Percentiles rank a stretch among this genome's conserved stretches.
These are phyloP conservation scores for Tilletia setariae DNA, from an alignment of 1,284 basidiomycete genomes.

Conservation along the genomic window DNA sequence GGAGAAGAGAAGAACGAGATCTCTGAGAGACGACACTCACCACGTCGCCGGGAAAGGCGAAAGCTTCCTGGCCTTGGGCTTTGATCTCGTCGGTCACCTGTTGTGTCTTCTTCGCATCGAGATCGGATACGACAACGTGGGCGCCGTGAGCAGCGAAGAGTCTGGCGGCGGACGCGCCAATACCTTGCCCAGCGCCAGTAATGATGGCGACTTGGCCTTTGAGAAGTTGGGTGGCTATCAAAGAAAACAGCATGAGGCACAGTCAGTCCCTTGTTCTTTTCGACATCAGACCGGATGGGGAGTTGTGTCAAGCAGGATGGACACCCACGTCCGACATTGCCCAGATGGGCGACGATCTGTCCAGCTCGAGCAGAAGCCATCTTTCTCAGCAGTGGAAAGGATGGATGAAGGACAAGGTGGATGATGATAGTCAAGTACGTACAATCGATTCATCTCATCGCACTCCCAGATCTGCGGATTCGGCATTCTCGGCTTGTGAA, in stretches of 20 bases:
- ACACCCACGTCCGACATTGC: constrained; percentile 30
- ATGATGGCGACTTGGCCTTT: constrained; percentile 88
- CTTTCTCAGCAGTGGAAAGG: background rate
- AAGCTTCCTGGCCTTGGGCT: constrained; percentile 67
- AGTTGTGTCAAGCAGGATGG: background rate
- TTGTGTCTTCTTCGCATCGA: constrained; percentile 57
- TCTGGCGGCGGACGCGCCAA: constrained; percentile 22
- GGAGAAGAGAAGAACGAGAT: background rate
- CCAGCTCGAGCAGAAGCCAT: constrained; percentile 28
- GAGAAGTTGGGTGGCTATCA: constrained; percentile 70
- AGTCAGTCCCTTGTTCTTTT: background rate
- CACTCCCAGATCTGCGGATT: too few species aligned
- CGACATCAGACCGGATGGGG: background rate
- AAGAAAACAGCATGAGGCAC: background rate
- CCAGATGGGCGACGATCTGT: constrained; percentile 35
- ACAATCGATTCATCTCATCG: too few species aligned
- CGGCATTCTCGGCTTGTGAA: too few species aligned
- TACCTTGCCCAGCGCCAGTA: constrained; percentile 86
- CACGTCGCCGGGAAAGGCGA: constrained; percentile 41
- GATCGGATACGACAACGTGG: constrained; percentile 61
- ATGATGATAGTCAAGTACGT: too few species aligned
- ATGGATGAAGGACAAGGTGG: too few species aligned
- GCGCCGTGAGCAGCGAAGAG: constrained; percentile 37
- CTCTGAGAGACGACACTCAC: constrained; percentile 26
- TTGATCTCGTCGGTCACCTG: constrained; percentile 60